Percentiles rank a stretch among this genome's conserved stretches.
Evolutionary conservation across 2,329 filamentous ascomycete species (phyloP).

Genomic region (Nothophaeocryptopus gaeumannii): DNA sequence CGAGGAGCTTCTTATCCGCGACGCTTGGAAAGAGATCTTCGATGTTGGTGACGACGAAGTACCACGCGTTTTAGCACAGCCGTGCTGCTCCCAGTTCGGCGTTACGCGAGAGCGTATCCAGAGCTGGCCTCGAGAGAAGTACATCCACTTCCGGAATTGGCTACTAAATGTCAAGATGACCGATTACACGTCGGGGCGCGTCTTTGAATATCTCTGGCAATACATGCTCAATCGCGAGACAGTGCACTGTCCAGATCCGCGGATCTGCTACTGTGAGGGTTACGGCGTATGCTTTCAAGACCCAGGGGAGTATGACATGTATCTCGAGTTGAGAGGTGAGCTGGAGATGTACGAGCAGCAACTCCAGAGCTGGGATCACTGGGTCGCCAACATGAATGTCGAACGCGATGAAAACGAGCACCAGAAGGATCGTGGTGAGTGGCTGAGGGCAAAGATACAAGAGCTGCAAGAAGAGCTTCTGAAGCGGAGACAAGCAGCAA

Average conservation of each 20-base stretch:
- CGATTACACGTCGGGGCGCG: slow-evolving; percentile 56
- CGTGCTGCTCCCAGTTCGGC: slow-evolving; percentile 65
- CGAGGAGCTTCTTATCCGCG: slow-evolving; percentile 45
- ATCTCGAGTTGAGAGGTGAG: slow-evolving; percentile 44
- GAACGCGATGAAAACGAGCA: slow-evolving; percentile 32
- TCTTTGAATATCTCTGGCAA: slow-evolving; percentile 66
- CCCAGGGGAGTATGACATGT: slow-evolving; percentile 49
- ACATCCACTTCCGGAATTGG: slow-evolving; percentile 60
- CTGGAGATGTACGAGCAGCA: slow-evolving; percentile 42
- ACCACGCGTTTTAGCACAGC: slow-evolving; percentile 54
- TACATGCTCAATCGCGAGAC: slow-evolving; percentile 57
- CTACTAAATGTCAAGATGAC: slow-evolving; percentile 53
- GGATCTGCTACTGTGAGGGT: slow-evolving; percentile 62
- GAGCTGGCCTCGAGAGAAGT: slow-evolving; percentile 52
- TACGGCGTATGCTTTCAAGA: slow-evolving; percentile 61
- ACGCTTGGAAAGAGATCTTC: slow-evolving; percentile 48
- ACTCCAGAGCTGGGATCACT: slow-evolving; percentile 42
- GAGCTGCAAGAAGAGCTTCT: slow-evolving; percentile 45
- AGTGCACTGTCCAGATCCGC: slow-evolving; percentile 51
- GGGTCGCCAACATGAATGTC: slow-evolving; percentile 37
- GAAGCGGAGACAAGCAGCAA: slow-evolving; percentile 40
- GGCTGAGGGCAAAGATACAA: slow-evolving; percentile 39
- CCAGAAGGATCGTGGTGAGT: slow-evolving; percentile 6
- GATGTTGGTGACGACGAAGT: slow-evolving; percentile 41
- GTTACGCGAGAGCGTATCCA: slow-evolving; percentile 57